Conservation (phyloP, 331 rosid genomes). For the Malus hybrid region DNA sequence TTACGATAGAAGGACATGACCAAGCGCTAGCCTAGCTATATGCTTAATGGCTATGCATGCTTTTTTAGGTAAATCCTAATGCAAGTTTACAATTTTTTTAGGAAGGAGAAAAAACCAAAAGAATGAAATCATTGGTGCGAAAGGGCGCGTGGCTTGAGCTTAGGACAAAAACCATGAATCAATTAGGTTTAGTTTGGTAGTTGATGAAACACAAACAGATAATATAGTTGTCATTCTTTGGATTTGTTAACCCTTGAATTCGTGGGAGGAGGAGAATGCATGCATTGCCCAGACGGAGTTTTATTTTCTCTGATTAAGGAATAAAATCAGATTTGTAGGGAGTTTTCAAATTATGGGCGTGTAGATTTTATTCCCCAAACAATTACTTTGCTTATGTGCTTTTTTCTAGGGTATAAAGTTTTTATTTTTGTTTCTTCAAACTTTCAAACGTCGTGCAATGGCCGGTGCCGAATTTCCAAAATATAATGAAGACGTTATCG, state of each 20-base stretch:
- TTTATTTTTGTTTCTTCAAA: conserved; percentile 19
- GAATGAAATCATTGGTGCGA: not conserved
- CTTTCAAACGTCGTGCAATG: conserved; percentile 59
- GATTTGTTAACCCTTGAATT: conserved; percentile 4
- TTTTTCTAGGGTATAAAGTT: conserved; percentile 3
- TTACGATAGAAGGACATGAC: not conserved
- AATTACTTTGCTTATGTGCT: not conserved
- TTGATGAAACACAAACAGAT: not conserved
- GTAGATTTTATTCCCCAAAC: conserved; percentile 40
- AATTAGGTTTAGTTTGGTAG: not conserved
- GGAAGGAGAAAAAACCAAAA: not conserved
- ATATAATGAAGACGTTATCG: conserved; percentile 19
- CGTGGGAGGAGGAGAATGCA: conserved; percentile 5
- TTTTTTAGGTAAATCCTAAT: not conserved
- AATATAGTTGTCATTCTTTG: conserved; percentile 3
- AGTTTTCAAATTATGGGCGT: conserved; percentile 5
- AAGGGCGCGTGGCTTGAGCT: conserved; percentile 1
- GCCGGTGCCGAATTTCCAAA: conserved; percentile 42
- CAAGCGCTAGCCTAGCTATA: not conserved
- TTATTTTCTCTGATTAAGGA: conserved; percentile 16
- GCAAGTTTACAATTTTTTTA: not conserved
- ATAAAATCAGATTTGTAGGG: conserved; percentile 51
- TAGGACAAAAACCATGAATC: not conserved
- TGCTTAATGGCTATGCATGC: not conserved
- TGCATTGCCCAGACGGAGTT: not conserved